A percentile compares a stretch with the other conserved stretches of the same genome.
phyloP scores from a whole-genome alignment of 129 eudicot genomes.

The Tanacetum coccineum region DNA sequence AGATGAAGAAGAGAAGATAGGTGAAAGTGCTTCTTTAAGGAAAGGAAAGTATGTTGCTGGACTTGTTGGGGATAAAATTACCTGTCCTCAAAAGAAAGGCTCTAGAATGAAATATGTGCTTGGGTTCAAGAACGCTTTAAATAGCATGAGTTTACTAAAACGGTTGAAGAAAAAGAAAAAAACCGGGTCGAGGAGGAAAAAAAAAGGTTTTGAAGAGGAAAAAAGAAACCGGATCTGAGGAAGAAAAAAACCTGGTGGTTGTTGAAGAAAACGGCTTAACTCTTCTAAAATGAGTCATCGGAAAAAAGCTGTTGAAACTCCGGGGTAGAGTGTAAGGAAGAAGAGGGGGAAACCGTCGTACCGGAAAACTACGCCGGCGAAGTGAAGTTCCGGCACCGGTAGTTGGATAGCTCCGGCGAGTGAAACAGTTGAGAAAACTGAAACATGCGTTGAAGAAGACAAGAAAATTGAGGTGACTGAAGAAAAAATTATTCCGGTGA shows the following conservation, averaged over 20 bases:
- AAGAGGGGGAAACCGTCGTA: conserved; percentile 20
- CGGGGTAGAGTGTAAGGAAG: conserved; percentile 33
- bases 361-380: conserved; percentile 20
- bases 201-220: no score
- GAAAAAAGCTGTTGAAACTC: not conserved
- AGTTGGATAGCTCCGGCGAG: not conserved
- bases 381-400: conserved; percentile 6
- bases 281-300: not conserved
- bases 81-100: conserved; percentile 66
- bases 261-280: no score
- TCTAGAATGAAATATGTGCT: conserved; percentile 56
- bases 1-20: conserved; percentile 38
- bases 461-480: conserved; percentile 49
- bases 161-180: no score
- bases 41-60: conserved; percentile 69
- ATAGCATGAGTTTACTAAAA: conserved; percentile 59
- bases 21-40: conserved; percentile 68
- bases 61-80: no score
- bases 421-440: conserved; percentile 3
- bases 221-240: not conserved
- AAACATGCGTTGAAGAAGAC: conserved; percentile 27
- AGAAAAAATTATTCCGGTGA: conserved; percentile 40
- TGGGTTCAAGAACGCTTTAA: conserved; percentile 64
- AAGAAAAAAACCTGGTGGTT: conserved; percentile 29
- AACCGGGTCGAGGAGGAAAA: no score